Evolutionary conservation across 1,139 yeast species (phyloP), one percentile per base, ranked within the genome.

Genomic region (Kodamaea ohmeri): DNA sequence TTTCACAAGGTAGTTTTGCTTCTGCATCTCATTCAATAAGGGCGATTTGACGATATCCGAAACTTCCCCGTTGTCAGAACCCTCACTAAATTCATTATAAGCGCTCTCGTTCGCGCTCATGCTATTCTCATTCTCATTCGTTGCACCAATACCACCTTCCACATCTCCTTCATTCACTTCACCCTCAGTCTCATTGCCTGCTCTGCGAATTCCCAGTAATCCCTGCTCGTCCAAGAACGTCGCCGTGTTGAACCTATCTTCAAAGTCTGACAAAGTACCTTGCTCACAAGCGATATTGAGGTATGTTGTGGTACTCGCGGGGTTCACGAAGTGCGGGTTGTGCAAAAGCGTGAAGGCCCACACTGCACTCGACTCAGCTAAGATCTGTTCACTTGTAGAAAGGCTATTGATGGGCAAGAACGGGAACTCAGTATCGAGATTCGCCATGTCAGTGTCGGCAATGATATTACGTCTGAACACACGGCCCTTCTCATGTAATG

Each of bases 281-380:
- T 71, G 61, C 30, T 71, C 64, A 2, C 77, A 66, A 0, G 82
- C 77, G 16, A 82, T 68, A 40, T 70, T 70, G 47, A 87, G 61
- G 51, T 71, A 83, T 1, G 80, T 66, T 32, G 74, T 71, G 13
- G 78, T 60, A 7, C 73, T 59, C 18, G 67, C 63, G 1, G 53
- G 52, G 35, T 65, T 72, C 21, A 84, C 57, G 26, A 69, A 57
- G 1, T 58, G 51, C 0, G 78, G 80, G 34, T 65, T 58, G 31
- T 58, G 54, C 28, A 70, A 55, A 12, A 74, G 46, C 9, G 76
- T 60, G 51, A 73, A 82, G 2, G 74, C 74, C 81, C 94, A 79
- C 9, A 90, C 43, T 0, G 97, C 97, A 40, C 78, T 71, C 0
- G 94, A 79, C 60, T 90, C 97, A 0, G 84, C 81, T 36, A 85